A percentile compares a stretch with the other conserved stretches of the same genome.
Conservation (phyloP, 129 eudicot species). For the Arctium lappa region DNA sequence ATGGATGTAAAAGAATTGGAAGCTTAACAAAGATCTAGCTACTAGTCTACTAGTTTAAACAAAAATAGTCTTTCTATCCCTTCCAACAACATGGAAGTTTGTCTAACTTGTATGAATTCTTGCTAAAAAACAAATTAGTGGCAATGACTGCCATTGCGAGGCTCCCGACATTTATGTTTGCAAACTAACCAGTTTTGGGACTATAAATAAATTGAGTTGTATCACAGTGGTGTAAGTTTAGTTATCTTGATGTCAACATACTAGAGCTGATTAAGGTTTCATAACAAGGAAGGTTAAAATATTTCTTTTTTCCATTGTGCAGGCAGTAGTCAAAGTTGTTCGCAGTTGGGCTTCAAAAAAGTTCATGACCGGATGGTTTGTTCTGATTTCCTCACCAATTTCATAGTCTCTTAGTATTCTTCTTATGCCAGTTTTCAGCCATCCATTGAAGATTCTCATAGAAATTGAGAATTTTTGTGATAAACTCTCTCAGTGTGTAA, state of each 20-base stretch:
- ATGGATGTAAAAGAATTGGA: neutral
- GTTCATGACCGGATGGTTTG: slow-evolving; percentile 68
- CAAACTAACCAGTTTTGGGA: neutral
- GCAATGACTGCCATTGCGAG: neutral
- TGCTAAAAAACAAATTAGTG: neutral
- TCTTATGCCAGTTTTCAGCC: neutral
- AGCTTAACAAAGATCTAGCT: neutral
- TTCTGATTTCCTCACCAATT: neutral
- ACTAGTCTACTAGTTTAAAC: neutral
- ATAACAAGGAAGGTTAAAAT: neutral
- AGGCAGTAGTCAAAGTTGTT: slow-evolving; percentile 49
- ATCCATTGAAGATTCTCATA: neutral
- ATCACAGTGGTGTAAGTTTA: neutral
- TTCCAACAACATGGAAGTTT: neutral
- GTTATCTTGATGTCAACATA: neutral
- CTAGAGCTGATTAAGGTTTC: neutral
- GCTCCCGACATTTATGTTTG: neutral
- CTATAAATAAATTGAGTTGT: neutral
- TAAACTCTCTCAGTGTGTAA: neutral
- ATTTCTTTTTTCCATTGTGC: slow-evolving; percentile 17
- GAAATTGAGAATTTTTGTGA: neutral
- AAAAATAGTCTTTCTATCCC: neutral
- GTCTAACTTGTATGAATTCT: neutral
- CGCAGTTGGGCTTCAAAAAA: slow-evolving; percentile 68
- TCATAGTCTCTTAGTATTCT: neutral